Evolutionary conservation across 2,329 filamentous ascomycete genomes (phyloP), one percentile per base, ranked within the genome.

Genomic region (Hypomyces rosellus): DNA sequence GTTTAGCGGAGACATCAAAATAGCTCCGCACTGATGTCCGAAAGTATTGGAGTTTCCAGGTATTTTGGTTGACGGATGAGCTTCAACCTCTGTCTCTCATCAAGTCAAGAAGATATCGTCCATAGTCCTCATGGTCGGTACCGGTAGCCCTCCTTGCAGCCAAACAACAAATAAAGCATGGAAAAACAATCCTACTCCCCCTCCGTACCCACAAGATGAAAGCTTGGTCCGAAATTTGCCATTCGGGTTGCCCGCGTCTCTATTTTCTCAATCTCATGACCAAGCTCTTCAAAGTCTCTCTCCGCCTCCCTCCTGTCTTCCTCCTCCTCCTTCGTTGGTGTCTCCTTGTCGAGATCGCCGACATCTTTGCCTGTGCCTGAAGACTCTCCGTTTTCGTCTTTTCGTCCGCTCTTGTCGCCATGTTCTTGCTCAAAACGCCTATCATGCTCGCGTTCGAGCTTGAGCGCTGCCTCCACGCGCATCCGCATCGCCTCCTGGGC

Each of bases 401-500:
- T 14, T 33, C 15, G 34, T 5, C 14, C 12, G 11, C 20, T 33
- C 12, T 46, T 42, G 22, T 49, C 45, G 34, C 18, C 25, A 18
- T n/a, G 18, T 44, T 46, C 47, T 38, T 40, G 34, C 13, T 8
- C 18, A 14, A 34, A n/a, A 2, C 50, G 16, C 2, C 5, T 30
- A 13, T 45, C 30, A 3, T 45, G 50, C 5, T 50, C 50, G 15
- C 40, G 53, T 20, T 52, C 53, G 8, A 33, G 34, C 33, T 50
- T 47, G 15, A 53, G 47, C 33, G 40, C 44, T 16, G 53, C 51
- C 34, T 48, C 49, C 22, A 51, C 43, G 16, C 48, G 51, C 40
- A 55, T 12, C 20, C 38, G 36, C 43, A 54, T 49, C n/a, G 53
- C 54, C 45, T 55, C 47, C 20, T 49, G 44, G 12, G 47, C 36